Evolutionary conservation across 2,329 filamentous ascomycete genomes (phyloP).

Genomic region (Aspergillus ruber): DNA sequence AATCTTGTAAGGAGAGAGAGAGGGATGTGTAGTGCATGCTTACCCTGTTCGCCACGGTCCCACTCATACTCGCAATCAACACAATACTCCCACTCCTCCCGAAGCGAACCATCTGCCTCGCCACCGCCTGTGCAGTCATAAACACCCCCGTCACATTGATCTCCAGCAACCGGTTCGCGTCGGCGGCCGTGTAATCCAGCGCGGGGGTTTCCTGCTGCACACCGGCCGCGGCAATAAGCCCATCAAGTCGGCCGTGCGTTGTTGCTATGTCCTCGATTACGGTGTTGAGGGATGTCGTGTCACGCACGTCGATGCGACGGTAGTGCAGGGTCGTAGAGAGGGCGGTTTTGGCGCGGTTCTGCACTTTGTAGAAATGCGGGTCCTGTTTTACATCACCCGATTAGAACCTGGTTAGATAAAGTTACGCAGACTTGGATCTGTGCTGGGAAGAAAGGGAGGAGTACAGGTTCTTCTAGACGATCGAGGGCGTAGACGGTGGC

Average conservation of each 20-base stretch:
- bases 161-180: conserved; percentile 58
- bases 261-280: conserved; percentile 64
- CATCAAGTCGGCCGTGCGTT: conserved; percentile 67
- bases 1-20: neutral
- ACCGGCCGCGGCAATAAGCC: conserved; percentile 66
- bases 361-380: conserved; percentile 58
- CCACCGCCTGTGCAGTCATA: conserved; percentile 58
- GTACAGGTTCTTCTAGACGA: conserved; percentile 34
- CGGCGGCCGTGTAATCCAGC: conserved; percentile 64
- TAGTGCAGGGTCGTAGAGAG: conserved; percentile 58
- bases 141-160: conserved; percentile 57
- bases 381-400: conserved; percentile 25
- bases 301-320: conserved; percentile 72
- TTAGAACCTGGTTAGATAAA: neutral
- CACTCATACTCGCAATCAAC: conserved; percentile 59
- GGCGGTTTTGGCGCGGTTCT: conserved; percentile 56
- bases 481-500: conserved; percentile 51
- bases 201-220: conserved; percentile 76
- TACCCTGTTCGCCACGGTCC: conserved; percentile 52
- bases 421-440: neutral
- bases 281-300: conserved; percentile 60
- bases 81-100: conserved; percentile 56
- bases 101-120: conserved; percentile 58
- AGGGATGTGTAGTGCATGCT: conserved; percentile 6
- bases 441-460: conserved; percentile 2